phyloP scores from a whole-genome alignment of 2,329 filamentous ascomycete genomes.

The Bipolaris cookei region DNA sequence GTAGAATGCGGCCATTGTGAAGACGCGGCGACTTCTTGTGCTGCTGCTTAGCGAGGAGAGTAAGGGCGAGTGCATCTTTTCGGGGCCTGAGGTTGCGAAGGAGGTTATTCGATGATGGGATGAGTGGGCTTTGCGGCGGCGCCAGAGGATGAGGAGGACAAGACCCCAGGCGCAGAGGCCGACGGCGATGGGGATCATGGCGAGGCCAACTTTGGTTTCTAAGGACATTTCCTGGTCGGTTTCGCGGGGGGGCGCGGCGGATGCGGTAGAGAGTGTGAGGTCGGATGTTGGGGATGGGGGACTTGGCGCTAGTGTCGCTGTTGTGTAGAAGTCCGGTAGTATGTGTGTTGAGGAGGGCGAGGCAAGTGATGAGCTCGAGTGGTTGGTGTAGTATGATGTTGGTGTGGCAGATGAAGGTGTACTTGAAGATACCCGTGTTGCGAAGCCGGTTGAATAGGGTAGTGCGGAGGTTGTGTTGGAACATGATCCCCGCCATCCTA shows the following conservation, averaged over 20 bases:
- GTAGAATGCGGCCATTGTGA: slow-evolving; percentile 29
- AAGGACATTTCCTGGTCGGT: slow-evolving; percentile 8
- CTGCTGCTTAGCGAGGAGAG: slow-evolving; percentile 17
- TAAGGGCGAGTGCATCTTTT: slow-evolving; percentile 21
- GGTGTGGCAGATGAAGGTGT: neutral
- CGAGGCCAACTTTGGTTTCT: slow-evolving; percentile 32
- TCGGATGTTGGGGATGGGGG: neutral
- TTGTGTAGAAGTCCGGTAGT: neutral
- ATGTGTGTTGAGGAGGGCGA: neutral
- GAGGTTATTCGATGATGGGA: slow-evolving; percentile 1
- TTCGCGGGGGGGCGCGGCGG: neutral
- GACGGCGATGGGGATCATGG: slow-evolving; percentile 32
- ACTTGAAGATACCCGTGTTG: neutral
- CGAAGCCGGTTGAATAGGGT: neutral
- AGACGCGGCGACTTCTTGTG: slow-evolving; percentile 24
- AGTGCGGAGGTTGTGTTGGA: neutral
- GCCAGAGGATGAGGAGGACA: slow-evolving; percentile 28
- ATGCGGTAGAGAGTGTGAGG: neutral
- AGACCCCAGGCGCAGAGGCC: slow-evolving; percentile 20
- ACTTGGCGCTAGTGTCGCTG: neutral
- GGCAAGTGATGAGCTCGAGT: neutral
- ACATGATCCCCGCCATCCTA: neutral
- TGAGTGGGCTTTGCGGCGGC: slow-evolving; percentile 15
- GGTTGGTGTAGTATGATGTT: neutral
- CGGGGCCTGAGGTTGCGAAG: slow-evolving; percentile 16